phyloP scores from a whole-genome alignment of 345 rosid species.

The Carallia brachiata region DNA sequence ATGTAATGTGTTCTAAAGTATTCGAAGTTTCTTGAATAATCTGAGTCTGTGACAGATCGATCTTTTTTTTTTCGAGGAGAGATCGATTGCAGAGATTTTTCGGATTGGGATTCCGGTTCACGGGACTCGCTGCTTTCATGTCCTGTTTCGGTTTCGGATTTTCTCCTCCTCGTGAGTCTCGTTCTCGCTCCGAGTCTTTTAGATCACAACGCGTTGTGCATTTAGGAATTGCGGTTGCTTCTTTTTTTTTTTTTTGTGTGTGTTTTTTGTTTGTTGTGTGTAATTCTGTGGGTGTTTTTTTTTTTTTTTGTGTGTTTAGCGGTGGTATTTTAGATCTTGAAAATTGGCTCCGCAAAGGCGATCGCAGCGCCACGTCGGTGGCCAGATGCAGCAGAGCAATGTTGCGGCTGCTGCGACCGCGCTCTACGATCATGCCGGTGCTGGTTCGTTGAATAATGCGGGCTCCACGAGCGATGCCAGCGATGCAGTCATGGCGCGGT shows the following conservation, averaged over 20 bases:
- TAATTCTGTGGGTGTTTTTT: neutral
- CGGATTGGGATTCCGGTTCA: constrained; percentile 11
- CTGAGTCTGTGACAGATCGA: neutral
- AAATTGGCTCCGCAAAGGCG: constrained; percentile 99
- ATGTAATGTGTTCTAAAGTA: too few species aligned
- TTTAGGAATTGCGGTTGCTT: neutral
- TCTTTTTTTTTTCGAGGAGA: too few species aligned
- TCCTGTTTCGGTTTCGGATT: constrained; percentile 48
- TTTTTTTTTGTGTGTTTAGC: constrained; percentile 30
- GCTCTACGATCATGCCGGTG: constrained; percentile 56
- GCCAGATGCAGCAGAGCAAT: constrained; percentile 97
- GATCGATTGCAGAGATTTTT: neutral
- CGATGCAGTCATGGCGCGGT: constrained; percentile 97
- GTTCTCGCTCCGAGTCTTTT: neutral
- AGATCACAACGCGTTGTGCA: neutral
- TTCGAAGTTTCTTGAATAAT: too few species aligned
- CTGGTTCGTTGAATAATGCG: constrained; percentile 51
- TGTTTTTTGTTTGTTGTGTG: neutral
- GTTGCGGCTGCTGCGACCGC: constrained; percentile 83
- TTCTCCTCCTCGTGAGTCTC: constrained; percentile 53
- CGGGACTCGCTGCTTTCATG: constrained; percentile 39
- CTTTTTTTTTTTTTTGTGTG: neutral
- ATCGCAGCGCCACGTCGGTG: constrained; percentile 99
- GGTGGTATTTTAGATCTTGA: constrained; percentile 56
- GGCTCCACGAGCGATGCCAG: constrained; percentile 67